A percentile compares a stretch with the other conserved stretches of the same genome.
phyloP scores from a whole-genome alignment of 768 basidiomycete genomes.

The Lactarius hatsudake region DNA sequence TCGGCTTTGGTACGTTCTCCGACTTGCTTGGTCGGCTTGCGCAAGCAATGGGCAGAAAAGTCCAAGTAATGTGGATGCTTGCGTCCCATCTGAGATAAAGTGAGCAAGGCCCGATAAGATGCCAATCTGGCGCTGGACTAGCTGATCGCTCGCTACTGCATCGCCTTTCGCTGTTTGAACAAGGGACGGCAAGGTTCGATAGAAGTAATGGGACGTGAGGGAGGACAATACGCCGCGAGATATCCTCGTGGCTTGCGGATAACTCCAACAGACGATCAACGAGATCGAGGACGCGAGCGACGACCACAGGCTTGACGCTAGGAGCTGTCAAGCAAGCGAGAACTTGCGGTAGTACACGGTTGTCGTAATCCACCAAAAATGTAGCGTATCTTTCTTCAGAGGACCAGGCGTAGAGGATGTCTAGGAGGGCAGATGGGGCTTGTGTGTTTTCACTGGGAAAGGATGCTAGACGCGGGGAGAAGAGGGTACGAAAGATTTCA shows the following conservation, averaged over 20 bases:
- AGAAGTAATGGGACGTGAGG: conserved; percentile 74
- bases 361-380: conserved; percentile 70
- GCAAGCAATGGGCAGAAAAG: conserved; percentile 83
- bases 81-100: conserved; percentile 62
- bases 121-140: conserved; percentile 78
- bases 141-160: conserved; percentile 49
- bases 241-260: conserved; percentile 47
- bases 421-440: conserved; percentile 83
- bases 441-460: conserved; percentile 88
- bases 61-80: conserved; percentile 68
- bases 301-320: conserved; percentile 83
- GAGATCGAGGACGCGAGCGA: conserved; percentile 81
- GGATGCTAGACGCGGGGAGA: conserved; percentile 74
- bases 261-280: conserved; percentile 65
- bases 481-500: conserved; percentile 63
- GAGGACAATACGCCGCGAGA: conserved; percentile 55
- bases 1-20: conserved; percentile 86
- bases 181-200: conserved; percentile 61
- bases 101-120: conserved; percentile 80
- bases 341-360: conserved; percentile 65
- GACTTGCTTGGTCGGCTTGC: conserved; percentile 69
- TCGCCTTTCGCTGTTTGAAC: conserved; percentile 60
- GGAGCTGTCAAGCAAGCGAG: conserved; percentile 78
- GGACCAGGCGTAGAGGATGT: conserved; percentile 81
- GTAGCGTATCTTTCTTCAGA: conserved; percentile 50